Percentiles rank a stretch among this genome's conserved stretches.
Conservation (phyloP, 371 early-diverging fungal genomes). For the Rhizopus stolonifer region DNA sequence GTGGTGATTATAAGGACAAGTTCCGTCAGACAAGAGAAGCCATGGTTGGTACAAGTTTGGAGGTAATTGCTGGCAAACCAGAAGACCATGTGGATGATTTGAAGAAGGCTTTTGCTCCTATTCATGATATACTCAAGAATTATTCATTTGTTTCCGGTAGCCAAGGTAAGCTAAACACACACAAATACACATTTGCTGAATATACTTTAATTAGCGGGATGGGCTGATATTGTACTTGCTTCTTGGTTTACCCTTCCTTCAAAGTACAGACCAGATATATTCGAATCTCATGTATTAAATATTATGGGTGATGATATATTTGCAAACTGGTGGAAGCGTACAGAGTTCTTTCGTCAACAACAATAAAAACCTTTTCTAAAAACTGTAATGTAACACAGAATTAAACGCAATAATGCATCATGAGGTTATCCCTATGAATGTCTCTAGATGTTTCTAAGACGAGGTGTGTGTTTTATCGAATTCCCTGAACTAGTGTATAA, state of each 20-base stretch:
- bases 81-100: background rate
- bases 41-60: slow-evolving; percentile 6
- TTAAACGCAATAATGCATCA: too few relatives aligned
- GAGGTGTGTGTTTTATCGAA: too few relatives aligned
- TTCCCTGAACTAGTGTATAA: too few relatives aligned
- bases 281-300: slow-evolving; percentile 10
- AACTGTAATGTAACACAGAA: too few relatives aligned
- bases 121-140: background rate
- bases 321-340: slow-evolving; percentile 21
- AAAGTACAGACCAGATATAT: slow-evolving; percentile 5
- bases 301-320: background rate
- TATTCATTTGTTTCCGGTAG: slow-evolving; percentile 17
- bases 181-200: too few relatives aligned
- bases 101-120: slow-evolving; percentile 1
- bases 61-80: slow-evolving; percentile 13
- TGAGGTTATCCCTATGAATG: too few relatives aligned
- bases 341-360: background rate
- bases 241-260: slow-evolving; percentile 3
- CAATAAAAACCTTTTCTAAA: too few relatives aligned
- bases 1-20: slow-evolving; percentile 4
- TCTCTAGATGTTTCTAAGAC: too few relatives aligned
- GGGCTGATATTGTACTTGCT: slow-evolving; percentile 18
- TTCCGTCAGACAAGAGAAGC: slow-evolving; percentile 12
- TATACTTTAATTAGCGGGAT: slow-evolving; percentile 15
- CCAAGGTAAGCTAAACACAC: slow-evolving; percentile 14